A percentile compares a stretch with the other conserved stretches of the same genome.
These are phyloP conservation scores for Ensete glaucum DNA, from an alignment of 176 grass and related monocot species.

Conservation along the genomic window DNA sequence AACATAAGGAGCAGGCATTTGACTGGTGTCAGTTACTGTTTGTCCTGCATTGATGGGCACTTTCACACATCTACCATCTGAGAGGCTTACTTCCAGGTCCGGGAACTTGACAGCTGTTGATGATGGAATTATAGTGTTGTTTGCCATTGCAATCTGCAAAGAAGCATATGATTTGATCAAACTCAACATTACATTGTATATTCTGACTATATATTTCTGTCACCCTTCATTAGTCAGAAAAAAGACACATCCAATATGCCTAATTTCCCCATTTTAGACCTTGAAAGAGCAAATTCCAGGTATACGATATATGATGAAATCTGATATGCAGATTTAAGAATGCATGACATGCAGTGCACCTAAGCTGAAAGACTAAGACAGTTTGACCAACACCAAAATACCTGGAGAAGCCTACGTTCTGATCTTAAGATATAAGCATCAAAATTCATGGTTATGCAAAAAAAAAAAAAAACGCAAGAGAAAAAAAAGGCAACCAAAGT, in stretches of 20 bases:
- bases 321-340: background rate
- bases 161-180: background rate
- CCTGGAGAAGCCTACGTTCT: background rate
- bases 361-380: no score
- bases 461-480: background rate
- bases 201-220: background rate
- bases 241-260: background rate
- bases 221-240: background rate
- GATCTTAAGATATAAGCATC: background rate
- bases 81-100: constrained; percentile 39
- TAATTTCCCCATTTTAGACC: background rate
- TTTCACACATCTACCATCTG: constrained; percentile 25
- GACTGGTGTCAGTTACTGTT: constrained; percentile 6
- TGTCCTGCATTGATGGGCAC: constrained; percentile 34
- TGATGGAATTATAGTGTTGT: constrained; percentile 42
- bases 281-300: background rate
- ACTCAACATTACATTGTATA: background rate
- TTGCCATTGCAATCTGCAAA: constrained; percentile 35
- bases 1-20: constrained; percentile 28
- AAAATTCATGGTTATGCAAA: background rate
- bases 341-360: no score
- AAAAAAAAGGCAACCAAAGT: background rate
- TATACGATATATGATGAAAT: background rate
- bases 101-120: constrained; percentile 52
- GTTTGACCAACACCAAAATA: background rate